Evolutionary conservation across 2,329 filamentous ascomycete genomes (phyloP), one percentile per base, ranked within the genome.

Genomic region (Ophiosphaerella herpotricha): DNA sequence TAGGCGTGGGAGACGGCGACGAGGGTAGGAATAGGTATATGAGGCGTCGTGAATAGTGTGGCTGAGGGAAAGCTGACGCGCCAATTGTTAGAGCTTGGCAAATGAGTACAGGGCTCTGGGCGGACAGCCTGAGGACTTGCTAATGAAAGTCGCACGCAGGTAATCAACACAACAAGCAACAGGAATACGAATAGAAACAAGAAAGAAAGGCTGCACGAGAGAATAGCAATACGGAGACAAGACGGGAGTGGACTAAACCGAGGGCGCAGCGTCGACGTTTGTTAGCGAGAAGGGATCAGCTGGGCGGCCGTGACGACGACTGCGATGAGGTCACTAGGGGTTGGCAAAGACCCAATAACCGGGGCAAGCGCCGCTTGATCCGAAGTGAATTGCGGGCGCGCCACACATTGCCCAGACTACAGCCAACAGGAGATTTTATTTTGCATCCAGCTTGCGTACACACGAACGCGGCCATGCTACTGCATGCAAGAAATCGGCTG

Each of bases 21-120:
- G 29, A 14, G 7, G 21, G 23, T 29, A 18, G 24, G 23, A 24
- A 31, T 34, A 31, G 21, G n/a, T n/a, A 41, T 40, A 47, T 42
- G 39, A 24, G 39, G 33, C 45, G 39, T 23, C 33, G 24, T 39
- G 39, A 38, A 29, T 11, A 29, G 11, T 48, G 45, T 48, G 45
- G 45, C 45, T 41, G 38, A 37, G 18, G 33, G 34, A 24, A 14
- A 37, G 12, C 34, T 43, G 45, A 48, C 16, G 45, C 39, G 34
- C 45, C 14, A 24, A 18, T 11, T 32, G 33, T 48, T 38, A 43
- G 45, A 38, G 33, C 38, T 37, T 32, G 34, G 45, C 45, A 39
- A 38, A 13, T 39, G 43, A 36, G 43, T 29, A 35, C 39, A 41
- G 23, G 39, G 24, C 14, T 24, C 14, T 41, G 39, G 26, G 26